Evolutionary conservation across 148 eudicot genomes (phyloP), one percentile per base, ranked within the genome.

Genomic region (Selenicereus undatus): DNA sequence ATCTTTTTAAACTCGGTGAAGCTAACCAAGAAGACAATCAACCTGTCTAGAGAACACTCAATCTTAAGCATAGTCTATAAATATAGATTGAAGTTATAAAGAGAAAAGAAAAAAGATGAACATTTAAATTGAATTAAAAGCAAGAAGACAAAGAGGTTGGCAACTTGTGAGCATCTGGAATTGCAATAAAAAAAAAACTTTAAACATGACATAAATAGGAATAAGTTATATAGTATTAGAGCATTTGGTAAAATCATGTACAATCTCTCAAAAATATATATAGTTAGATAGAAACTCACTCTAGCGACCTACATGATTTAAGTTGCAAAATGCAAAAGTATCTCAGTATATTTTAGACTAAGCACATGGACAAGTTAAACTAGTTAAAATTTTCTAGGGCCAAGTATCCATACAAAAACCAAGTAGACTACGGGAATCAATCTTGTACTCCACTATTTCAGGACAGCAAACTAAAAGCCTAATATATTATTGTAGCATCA

Each of bases 291-390:
- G 48, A 12, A 5, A 74, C 16, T 73, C 75, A 22, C 54, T 22
- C 30, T 42, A 4, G 17, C n/a, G 5, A 21, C 29, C 42, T 16
- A 22, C 22, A 43, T 2, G 27, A 22, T 42, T 73, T 26, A 27
- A 39, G 50, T 18, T n/a, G 30, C 71, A 26, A 43, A 66, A 22
- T 22, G 6, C 10, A 12, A 8, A 50, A 30, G 45, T 36, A 79
- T 16, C 51, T 52, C 51, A 50, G 12, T 22, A 51, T n/a, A 79
- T 50, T 32, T 21, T 21, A 0, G 48, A 18, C 48, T 20, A 45
- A 73, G 48, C 27, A 73, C 56, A 73, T 73, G 76, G 68, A 62
- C 68, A 62, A n/a, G 27, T 62, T 62, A 62, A 62, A n/a, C 68
- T 62, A 62, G 2, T 62, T 22, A n/a, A 24, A 62, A 62, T 5